These are phyloP conservation scores for Litchi chinensis DNA, from an alignment of 345 rosid genomes.

Conservation along the genomic window DNA sequence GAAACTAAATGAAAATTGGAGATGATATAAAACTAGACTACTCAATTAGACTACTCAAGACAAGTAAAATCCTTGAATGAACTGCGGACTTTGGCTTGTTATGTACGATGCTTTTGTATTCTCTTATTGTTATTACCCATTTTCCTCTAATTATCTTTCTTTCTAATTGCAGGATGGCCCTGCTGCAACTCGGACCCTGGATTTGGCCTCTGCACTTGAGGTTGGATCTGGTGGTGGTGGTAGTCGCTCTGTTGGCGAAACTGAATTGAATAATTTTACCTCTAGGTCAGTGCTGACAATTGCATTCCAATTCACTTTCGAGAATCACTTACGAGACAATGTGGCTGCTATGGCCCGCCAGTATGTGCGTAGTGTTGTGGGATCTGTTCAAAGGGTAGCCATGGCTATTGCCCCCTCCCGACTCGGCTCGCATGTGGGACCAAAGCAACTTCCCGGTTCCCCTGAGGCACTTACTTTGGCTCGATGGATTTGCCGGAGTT, in stretches of 20 bases:
- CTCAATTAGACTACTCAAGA: background rate
- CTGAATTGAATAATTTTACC: conserved; percentile 54
- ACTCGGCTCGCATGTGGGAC: conserved; percentile 44
- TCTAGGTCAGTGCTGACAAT: conserved; percentile 88
- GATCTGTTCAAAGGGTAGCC: conserved; percentile 97
- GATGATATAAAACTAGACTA: background rate
- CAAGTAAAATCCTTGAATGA: background rate
- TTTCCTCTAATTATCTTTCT: conserved; percentile 12
- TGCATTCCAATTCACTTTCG: conserved; percentile 89
- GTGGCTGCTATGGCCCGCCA: conserved; percentile 98
- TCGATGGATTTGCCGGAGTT: conserved; percentile 80
- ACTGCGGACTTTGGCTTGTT: background rate
- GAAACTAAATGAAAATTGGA: background rate
- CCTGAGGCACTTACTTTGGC: conserved; percentile 94
- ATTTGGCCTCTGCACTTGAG: conserved; percentile 90
- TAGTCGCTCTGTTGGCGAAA: conserved; percentile 58
- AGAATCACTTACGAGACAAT: conserved; percentile 75
- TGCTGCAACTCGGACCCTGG: conserved; percentile 72
- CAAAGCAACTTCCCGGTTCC: conserved; percentile 72
- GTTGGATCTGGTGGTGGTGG: conserved; percentile 60
- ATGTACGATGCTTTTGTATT: background rate
- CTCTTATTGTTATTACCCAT: background rate
- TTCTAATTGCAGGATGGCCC: conserved; percentile 55
- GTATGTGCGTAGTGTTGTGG: conserved; percentile 81
- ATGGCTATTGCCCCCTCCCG: conserved; percentile 85